Conservation (phyloP, 495 filamentous ascomycete species). For the Hyaloscypha variabilis region DNA sequence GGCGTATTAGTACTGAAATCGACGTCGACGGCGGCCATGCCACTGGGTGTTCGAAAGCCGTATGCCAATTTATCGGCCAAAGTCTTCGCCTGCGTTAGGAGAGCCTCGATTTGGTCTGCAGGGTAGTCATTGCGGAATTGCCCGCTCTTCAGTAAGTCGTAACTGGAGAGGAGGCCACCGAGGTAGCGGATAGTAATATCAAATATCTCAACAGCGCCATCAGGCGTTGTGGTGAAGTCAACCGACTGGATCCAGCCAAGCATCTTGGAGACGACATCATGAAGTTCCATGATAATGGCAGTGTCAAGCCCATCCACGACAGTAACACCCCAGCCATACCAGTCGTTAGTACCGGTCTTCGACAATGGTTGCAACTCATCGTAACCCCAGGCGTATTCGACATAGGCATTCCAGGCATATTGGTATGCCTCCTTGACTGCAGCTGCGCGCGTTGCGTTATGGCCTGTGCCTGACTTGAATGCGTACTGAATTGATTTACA, state of each 20-base stretch:
- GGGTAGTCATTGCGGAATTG: background rate
- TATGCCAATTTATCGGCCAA: conserved; percentile 85
- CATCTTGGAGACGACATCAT: conserved; percentile 7
- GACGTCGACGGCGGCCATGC: conserved; percentile 64
- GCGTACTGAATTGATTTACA: background rate
- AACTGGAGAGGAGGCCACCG: conserved; percentile 79
- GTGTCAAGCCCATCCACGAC: conserved; percentile 7
- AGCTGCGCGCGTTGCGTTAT: background rate
- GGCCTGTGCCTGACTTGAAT: background rate
- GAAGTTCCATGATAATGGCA: conserved; percentile 5
- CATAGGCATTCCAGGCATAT: background rate
- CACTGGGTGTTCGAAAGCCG: conserved; percentile 91
- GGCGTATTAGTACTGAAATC: conserved; percentile 6
- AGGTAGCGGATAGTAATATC: conserved; percentile 87
- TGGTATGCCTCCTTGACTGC: background rate
- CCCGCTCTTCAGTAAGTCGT: conserved; percentile 56
- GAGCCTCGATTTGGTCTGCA: conserved; percentile 13
- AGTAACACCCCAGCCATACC: conserved; percentile 8
- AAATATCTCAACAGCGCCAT: conserved; percentile 69
- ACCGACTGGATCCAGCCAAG: conserved; percentile 43
- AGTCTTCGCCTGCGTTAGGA: conserved; percentile 11
- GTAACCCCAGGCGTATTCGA: background rate
- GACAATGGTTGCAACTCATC: background rate
- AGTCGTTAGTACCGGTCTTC: background rate
- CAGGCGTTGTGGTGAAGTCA: conserved; percentile 83